Percentiles rank a stretch among this genome's conserved stretches.
Conservation (phyloP, 1,139 yeast genomes). For the Yamadazyma friedrichii region DNA sequence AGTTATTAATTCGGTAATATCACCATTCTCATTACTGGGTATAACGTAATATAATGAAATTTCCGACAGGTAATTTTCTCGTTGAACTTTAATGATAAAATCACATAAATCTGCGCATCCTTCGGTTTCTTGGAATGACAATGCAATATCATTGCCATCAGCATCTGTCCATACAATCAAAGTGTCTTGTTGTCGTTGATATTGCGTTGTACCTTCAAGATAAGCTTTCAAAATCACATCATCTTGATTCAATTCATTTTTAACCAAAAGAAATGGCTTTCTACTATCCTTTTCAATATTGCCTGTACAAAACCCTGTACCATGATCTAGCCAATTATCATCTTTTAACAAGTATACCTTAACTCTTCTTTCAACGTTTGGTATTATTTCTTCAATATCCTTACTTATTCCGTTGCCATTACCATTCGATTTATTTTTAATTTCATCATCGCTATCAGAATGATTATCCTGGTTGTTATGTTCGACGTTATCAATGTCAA, state of each 20-base stretch:
- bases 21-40: slow-evolving; percentile 45
- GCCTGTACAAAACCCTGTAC: slow-evolving; percentile 90
- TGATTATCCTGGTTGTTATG: neutral
- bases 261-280: slow-evolving; percentile 66
- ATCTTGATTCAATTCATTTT: slow-evolving; percentile 63
- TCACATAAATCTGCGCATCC: slow-evolving; percentile 88
- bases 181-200: slow-evolving; percentile 93
- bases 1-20: slow-evolving; percentile 71
- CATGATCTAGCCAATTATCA: slow-evolving; percentile 88
- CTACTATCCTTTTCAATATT: slow-evolving; percentile 41
- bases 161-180: slow-evolving; percentile 91
- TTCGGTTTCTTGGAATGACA: slow-evolving; percentile 87
- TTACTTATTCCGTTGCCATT: too few relatives aligned
- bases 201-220: slow-evolving; percentile 74
- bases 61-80: slow-evolving; percentile 55
- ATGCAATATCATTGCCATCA: slow-evolving; percentile 77
- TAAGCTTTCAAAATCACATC: slow-evolving; percentile 63
- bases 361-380: slow-evolving; percentile 54
- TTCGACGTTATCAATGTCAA: too few relatives aligned
- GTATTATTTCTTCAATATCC: slow-evolving; percentile 1
- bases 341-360: slow-evolving; percentile 81
- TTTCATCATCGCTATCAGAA: neutral
- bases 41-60: slow-evolving; percentile 75
- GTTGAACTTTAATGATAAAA: slow-evolving; percentile 70
- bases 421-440: too few relatives aligned